Base-by-base conservation (phyloP, 225 moss, liverwort and hornwort genomes). In the Pleurozium schreberi region DNA sequence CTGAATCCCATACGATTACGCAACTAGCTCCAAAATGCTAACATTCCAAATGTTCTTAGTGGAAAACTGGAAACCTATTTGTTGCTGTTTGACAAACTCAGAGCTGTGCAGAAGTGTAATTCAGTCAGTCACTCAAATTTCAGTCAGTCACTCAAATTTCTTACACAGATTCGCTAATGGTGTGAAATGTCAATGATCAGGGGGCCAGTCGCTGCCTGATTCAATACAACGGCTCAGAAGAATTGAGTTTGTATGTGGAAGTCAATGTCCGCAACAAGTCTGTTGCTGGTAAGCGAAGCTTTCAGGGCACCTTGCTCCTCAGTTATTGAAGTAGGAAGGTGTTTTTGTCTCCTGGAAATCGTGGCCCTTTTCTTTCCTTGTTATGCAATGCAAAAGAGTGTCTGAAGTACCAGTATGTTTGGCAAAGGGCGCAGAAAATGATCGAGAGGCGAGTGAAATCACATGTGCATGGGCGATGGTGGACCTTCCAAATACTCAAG, bases 381-480 rank as follows among this genome's bases (percentile, higher is more conserved):
- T 42, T 6, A 18, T 80, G 55, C 23, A 45, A 50, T 87, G 83
- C 60, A 5, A 65, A 80, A 68, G 34, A 84, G 40, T 21, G 33
- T 66, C 75, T 84, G 52, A 80, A 80, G 85, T 87, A 75, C 36
- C 55, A 87, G 19, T 58, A 57, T 78, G 83, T 65, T 74, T 89
- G n/a, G 73, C 83, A 66, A 80, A 89, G 87, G 71, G 65, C 66
- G 80, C 59, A 87, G 87, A 85, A 81, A 84, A 87, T 81, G 91
- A 89, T 83, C 70, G 78, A 65, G 83, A 91, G 80, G 58, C 80
- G 42, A 81, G 75, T 63, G 90, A 92, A 87, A 92, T 90, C 33
- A 89, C 92, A 27, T 92, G 90, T 69, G 93, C 92, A 26, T 92
- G 89, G 92, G 90, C 90, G 43, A 84, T 90, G 82, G 82, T 93